Percentiles rank a stretch among this genome's conserved stretches.
These are phyloP conservation scores for Vigna trinervia DNA, from an alignment of 306 rosid genomes.

Conservation along the genomic window DNA sequence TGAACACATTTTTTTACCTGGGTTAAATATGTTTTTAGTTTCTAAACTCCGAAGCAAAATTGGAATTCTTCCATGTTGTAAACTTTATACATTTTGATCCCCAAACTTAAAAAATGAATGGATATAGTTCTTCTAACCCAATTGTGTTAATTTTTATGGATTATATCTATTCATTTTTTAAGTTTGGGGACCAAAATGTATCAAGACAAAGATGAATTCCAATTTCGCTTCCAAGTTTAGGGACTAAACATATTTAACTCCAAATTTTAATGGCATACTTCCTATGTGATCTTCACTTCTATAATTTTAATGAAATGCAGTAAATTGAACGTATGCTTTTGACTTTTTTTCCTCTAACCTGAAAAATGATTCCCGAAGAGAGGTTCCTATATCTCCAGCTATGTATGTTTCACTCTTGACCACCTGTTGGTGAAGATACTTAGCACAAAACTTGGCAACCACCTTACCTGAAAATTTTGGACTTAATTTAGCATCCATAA, in stretches of 20 bases:
- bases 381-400: constrained; percentile 80
- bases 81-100: too few relatives aligned
- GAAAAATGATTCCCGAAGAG: constrained; percentile 80
- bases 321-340: neutral
- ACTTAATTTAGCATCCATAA: constrained; percentile 42
- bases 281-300: neutral
- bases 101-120: too few relatives aligned
- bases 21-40: too few relatives aligned
- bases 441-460: constrained; percentile 92
- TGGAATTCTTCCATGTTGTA: too few relatives aligned
- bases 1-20: neutral
- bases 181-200: too few relatives aligned
- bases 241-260: too few relatives aligned
- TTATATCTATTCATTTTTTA: too few relatives aligned
- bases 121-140: too few relatives aligned
- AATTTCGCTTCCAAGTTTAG: too few relatives aligned
- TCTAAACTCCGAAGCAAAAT: too few relatives aligned
- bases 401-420: constrained; percentile 69
- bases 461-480: constrained; percentile 72
- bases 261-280: neutral
- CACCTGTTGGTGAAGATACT: constrained; percentile 87
- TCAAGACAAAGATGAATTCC: too few relatives aligned
- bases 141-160: too few relatives aligned
- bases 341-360: constrained; percentile 54
- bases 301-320: constrained; percentile 4